Percentiles rank a stretch among this genome's conserved stretches.
Conservation (phyloP, 169 alveolate species). For the Plasmodium knowlesi region DNA sequence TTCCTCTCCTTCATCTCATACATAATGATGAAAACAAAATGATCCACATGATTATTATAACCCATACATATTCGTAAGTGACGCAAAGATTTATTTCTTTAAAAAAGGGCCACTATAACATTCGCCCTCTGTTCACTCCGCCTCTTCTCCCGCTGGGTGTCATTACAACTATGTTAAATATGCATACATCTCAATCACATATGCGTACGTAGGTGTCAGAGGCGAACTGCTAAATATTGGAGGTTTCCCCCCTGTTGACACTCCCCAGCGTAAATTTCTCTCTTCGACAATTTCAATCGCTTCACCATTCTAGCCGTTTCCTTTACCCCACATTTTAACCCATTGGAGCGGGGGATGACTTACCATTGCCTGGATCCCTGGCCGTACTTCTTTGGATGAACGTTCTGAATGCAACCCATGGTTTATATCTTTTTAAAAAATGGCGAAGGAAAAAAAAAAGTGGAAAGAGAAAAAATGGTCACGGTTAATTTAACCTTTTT, state of each 20-base stretch:
- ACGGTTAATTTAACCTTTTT: not conserved
- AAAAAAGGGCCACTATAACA: not conserved
- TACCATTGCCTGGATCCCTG: conserved; percentile 86
- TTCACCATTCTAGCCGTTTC: not conserved
- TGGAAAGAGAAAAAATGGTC: not conserved
- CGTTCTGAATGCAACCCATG: conserved; percentile 81
- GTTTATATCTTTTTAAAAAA: conserved; percentile 37
- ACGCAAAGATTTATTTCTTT: not conserved
- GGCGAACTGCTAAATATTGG: not conserved
- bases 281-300: not conserved
- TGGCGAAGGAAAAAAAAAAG: conserved; percentile 12
- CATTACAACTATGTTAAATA: not conserved
- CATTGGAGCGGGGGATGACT: not conserved
- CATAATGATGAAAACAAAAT: not conserved
- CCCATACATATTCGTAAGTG: not conserved
- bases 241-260: not conserved
- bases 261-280: not conserved
- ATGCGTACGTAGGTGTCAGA: not conserved
- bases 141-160: not conserved
- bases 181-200: not conserved
- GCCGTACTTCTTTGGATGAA: conserved; percentile 83
- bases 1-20: not conserved
- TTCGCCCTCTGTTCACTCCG: not conserved
- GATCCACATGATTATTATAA: not conserved
- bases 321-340: not conserved